Evolutionary conservation across 805 yeast genomes (phyloP).

Genomic region (Candida piceae): DNA sequence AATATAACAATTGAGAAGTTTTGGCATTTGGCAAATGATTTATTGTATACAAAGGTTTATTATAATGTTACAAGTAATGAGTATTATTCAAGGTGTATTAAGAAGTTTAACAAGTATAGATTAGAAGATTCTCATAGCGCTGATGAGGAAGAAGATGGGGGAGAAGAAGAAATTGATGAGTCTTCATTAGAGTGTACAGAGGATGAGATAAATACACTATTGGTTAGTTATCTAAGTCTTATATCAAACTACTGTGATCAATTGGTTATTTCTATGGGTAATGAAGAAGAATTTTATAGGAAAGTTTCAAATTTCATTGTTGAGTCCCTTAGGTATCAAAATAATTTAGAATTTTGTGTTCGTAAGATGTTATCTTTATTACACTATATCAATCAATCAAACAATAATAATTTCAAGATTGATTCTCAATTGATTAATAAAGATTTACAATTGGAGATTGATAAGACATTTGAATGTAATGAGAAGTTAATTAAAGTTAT

Average conservation of each 20-base stretch:
- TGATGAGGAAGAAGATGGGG: constrained; percentile 4
- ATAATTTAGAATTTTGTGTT: constrained; percentile 39
- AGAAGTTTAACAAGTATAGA: constrained; percentile 4
- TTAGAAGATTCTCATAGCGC: too few relatives aligned
- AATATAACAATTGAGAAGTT: constrained; percentile 24
- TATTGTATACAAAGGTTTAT: constrained; percentile 24
- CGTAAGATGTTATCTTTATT: constrained; percentile 45
- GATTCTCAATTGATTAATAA: constrained; percentile 13
- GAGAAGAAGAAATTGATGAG: constrained; percentile 6
- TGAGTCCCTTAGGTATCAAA: constrained; percentile 27
- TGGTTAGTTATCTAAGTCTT: constrained; percentile 30
- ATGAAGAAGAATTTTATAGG: constrained; percentile 24
- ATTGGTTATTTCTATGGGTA: constrained; percentile 10
- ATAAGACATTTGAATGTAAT: constrained; percentile 19
- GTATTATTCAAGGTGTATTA: constrained; percentile 18
- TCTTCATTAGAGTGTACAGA: constrained; percentile 18
- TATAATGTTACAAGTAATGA: constrained; percentile 21
- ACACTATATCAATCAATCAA: constrained; percentile 26
- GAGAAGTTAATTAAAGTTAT: constrained; percentile 28
- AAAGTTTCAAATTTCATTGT: constrained; percentile 23
- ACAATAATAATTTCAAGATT: constrained; percentile 18
- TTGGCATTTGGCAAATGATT: constrained; percentile 29
- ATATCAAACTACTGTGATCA: constrained; percentile 26
- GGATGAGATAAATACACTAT: constrained; percentile 29
- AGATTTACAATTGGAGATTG: constrained; percentile 17